Evolutionary conservation across 768 basidiomycete species (phyloP).

Genomic region (Crucibulum laeve): DNA sequence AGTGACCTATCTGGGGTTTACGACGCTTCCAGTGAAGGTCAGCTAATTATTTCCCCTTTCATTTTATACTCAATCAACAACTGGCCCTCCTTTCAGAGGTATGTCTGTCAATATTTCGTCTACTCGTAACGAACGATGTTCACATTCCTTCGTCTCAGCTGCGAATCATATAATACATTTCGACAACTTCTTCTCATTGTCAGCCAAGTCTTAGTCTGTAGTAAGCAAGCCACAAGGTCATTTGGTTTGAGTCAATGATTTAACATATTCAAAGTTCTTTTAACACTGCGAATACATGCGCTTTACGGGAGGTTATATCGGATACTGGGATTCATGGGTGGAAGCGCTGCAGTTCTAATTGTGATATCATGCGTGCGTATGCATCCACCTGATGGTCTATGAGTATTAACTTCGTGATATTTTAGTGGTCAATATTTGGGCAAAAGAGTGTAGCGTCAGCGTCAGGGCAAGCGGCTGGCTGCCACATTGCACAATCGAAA

Average conservation of each 20-base stretch:
- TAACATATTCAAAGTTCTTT: slow-evolving; percentile 24
- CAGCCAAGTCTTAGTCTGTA: slow-evolving; percentile 40
- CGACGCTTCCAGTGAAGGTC: slow-evolving; percentile 18
- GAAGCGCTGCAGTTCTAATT: slow-evolving; percentile 22
- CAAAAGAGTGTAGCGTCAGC: slow-evolving; percentile 23
- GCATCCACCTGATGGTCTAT: background rate
- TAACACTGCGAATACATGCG: slow-evolving; percentile 46
- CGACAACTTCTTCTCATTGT: slow-evolving; percentile 37
- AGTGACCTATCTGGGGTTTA: slow-evolving; percentile 24
- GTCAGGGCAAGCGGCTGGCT: slow-evolving; percentile 24
- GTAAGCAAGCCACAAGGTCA: slow-evolving; percentile 23
- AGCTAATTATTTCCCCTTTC: slow-evolving; percentile 1
- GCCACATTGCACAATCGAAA: slow-evolving; percentile 25
- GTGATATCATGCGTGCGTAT: slow-evolving; percentile 31
- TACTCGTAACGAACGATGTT: slow-evolving; percentile 6
- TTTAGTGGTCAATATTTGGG: slow-evolving; percentile 40
- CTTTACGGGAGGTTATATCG: slow-evolving; percentile 37
- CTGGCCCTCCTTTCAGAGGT: slow-evolving; percentile 10
- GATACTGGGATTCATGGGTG: slow-evolving; percentile 29
- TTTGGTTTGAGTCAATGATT: background rate
- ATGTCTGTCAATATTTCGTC: background rate
- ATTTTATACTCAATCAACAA: background rate
- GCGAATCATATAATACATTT: slow-evolving; percentile 29
- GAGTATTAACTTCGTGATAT: background rate
- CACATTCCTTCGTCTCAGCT: slow-evolving; percentile 25